These are phyloP conservation scores for Neurospora hispaniola DNA, from an alignment of 495 filamentous ascomycete species.

Conservation along the genomic window DNA sequence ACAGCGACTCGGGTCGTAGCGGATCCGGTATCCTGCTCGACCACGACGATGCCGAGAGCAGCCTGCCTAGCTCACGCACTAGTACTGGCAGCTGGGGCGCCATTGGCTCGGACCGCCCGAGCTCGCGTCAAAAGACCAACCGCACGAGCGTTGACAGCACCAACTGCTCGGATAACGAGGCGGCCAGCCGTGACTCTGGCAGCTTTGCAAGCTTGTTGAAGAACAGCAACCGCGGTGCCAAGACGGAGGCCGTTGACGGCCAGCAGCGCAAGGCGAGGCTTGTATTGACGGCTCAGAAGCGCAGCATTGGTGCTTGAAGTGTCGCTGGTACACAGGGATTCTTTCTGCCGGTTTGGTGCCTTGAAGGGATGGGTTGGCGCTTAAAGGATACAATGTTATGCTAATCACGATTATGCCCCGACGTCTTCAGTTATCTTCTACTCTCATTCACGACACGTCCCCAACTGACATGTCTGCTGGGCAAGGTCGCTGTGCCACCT, in stretches of 20 bases:
- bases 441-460: neutral
- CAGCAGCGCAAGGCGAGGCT: conserved; percentile 77
- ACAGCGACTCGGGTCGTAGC: conserved; percentile 68
- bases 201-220: conserved; percentile 52
- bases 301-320: conserved; percentile 41
- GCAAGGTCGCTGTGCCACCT: neutral
- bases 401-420: conserved; percentile 29
- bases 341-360: neutral
- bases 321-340: neutral
- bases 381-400: conserved; percentile 17
- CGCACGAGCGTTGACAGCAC: conserved; percentile 52
- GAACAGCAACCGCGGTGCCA: conserved; percentile 34
- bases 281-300: conserved; percentile 84
- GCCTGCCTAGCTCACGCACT: conserved; percentile 68
- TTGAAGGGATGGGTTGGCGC: conserved; percentile 1
- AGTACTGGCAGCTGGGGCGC: conserved; percentile 59
- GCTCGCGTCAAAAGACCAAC: conserved; percentile 47
- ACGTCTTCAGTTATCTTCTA: conserved; percentile 10
- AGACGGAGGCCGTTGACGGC: conserved; percentile 40
- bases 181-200: conserved; percentile 15
- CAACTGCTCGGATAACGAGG: conserved; percentile 39
- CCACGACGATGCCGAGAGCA: conserved; percentile 58
- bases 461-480: neutral
- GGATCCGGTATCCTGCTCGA: conserved; percentile 59
- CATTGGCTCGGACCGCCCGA: conserved; percentile 70